Conservation (phyloP, 78 protist genomes). For the Isochrysis galbana region DNA sequence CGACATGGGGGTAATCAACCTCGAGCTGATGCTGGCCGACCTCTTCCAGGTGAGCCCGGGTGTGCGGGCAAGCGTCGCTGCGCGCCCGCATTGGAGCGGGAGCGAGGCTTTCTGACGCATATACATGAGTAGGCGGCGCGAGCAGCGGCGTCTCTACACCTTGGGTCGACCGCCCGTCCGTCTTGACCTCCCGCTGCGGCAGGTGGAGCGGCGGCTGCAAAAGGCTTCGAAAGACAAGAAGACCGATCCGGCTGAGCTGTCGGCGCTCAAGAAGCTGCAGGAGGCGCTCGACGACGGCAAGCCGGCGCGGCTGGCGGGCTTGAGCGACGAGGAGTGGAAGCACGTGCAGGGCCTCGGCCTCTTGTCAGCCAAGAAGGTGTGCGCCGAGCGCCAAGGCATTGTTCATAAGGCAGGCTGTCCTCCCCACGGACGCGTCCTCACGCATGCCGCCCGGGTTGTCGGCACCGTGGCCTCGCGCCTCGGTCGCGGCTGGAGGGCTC, state of each 20-base stretch:
- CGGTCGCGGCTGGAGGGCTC: no score
- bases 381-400: no score
- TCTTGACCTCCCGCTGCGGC: no score
- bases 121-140: not conserved
- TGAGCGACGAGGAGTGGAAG: not conserved
- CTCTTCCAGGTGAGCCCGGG: slow-evolving; percentile 36
- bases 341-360: not conserved
- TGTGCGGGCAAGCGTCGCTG: no score
- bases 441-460: no score
- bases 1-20: slow-evolving; percentile 38
- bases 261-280: not conserved
- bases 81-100: no score
- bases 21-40: slow-evolving; percentile 54
- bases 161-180: no score
- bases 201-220: slow-evolving; percentile 46
- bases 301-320: slow-evolving; percentile 19
- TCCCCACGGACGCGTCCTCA: no score
- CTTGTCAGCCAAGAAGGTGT: slow-evolving; percentile 3
- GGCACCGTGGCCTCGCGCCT: no score
- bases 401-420: no score
- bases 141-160: no score
- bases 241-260: not conserved
- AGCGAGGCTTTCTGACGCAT: no score
- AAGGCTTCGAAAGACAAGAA: not conserved
- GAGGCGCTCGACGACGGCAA: not conserved